phyloP scores from a whole-genome alignment of 208 protist genomes.

The Trypanosoma vivax region DNA sequence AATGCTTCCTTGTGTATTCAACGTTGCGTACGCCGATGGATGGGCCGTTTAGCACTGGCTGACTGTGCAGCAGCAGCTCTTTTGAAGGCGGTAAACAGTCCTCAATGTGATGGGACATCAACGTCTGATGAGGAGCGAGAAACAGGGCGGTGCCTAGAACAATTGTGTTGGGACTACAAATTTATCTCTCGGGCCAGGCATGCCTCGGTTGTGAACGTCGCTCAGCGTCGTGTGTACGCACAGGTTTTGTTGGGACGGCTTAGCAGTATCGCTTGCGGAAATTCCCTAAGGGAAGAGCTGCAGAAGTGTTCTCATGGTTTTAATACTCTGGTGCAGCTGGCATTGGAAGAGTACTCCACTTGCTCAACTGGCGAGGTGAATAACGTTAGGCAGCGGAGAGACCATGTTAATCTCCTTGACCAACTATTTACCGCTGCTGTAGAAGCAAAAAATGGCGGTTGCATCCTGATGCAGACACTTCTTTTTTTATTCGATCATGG shows the following conservation, averaged over 20 bases:
- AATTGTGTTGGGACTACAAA: slow-evolving; percentile 14
- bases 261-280: background rate
- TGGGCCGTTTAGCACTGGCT: slow-evolving; percentile 23
- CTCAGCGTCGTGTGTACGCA: background rate
- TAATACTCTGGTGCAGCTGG: background rate
- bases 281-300: slow-evolving; percentile 7
- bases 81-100: slow-evolving; percentile 1
- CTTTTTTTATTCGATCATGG: slow-evolving; percentile 12
- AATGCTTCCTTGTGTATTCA: slow-evolving; percentile 37
- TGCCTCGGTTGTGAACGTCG: background rate
- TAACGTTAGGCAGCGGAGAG: background rate
- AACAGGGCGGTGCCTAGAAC: background rate
- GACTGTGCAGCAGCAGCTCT: slow-evolving; percentile 7
- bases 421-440: background rate
- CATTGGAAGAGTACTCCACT: slow-evolving; percentile 4
- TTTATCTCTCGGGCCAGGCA: slow-evolving; percentile 10
- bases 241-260: slow-evolving; percentile 7
- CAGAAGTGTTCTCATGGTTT: background rate
- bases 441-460: background rate
- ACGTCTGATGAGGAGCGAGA: too few species aligned
- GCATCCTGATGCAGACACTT: slow-evolving; percentile 1
- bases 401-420: slow-evolving; percentile 4
- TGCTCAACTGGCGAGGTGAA: background rate
- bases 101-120: too few species aligned
- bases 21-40: slow-evolving; percentile 32